Evolutionary conservation across 2,329 filamentous ascomycete genomes (phyloP).

Genomic region (Fusarium pseudonygamai): DNA sequence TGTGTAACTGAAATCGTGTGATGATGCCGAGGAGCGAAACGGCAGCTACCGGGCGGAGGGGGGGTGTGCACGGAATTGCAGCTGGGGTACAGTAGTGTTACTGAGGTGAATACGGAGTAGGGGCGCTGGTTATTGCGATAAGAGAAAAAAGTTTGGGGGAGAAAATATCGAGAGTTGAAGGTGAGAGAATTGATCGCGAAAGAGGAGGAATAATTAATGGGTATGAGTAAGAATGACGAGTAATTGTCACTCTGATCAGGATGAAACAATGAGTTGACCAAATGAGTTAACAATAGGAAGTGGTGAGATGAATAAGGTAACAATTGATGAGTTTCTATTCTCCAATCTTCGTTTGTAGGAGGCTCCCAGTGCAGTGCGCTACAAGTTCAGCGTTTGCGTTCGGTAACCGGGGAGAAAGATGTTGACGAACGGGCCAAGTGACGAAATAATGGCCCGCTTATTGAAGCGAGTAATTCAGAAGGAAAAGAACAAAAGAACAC

Average conservation of each 20-base stretch:
- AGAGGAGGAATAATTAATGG: conserved; percentile 10
- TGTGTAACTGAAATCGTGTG: conserved; percentile 49
- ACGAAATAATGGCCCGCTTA: conserved; percentile 7
- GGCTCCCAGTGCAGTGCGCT: neutral
- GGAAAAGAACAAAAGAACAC: neutral
- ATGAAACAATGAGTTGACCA: conserved; percentile 1
- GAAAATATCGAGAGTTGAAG: neutral
- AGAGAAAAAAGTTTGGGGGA: conserved; percentile 4
- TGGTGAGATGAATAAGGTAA: conserved; percentile 14
- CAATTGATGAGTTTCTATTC: conserved; percentile 23
- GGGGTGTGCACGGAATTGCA: conserved; percentile 41
- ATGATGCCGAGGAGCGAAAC: conserved; percentile 46
- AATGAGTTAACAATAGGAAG: conserved; percentile 6
- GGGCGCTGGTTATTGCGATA: conserved; percentile 5
- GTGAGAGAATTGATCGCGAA: neutral
- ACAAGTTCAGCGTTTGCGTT: conserved; percentile 1
- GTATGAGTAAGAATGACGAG: neutral
- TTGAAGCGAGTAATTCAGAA: neutral
- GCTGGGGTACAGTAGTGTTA: conserved; percentile 34
- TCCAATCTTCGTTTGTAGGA: conserved; percentile 4
- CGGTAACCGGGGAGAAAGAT: neutral
- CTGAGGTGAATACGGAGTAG: conserved; percentile 2
- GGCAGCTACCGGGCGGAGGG: conserved; percentile 43
- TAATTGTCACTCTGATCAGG: neutral
- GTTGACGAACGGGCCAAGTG: neutral